phyloP scores from a whole-genome alignment of 164 flowering plant genomes.

The Vitis rotundifolia region DNA sequence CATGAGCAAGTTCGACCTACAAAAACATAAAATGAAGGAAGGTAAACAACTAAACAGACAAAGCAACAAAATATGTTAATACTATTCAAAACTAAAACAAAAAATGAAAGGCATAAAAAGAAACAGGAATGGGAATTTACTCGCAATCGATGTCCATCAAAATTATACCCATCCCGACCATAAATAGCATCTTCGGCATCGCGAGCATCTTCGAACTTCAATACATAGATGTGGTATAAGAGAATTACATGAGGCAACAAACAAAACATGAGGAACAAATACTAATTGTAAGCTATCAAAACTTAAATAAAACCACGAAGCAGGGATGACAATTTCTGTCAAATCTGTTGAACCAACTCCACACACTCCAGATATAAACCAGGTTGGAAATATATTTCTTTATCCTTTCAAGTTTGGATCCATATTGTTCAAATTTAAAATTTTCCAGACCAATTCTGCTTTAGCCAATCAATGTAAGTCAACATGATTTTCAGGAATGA shows the following conservation, averaged over 20 bases:
- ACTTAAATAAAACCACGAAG: no score
- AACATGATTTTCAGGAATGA: no score
- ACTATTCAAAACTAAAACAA: not conserved
- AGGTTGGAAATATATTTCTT: no score
- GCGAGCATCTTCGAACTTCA: constrained; percentile 67
- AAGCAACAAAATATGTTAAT: not conserved
- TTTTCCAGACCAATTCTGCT: no score
- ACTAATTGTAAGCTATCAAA: not conserved
- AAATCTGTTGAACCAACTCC: no score
- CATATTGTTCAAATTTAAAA: no score
- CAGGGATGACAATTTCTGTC: no score
- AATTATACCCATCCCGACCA: constrained; percentile 68
- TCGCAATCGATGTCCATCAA: constrained; percentile 66
- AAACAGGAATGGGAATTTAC: constrained; percentile 27
- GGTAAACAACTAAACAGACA: not conserved
- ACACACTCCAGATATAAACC: no score
- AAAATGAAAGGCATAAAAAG: not conserved
- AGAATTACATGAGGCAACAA: not conserved
- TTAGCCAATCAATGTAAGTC: no score
- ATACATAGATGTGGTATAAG: not conserved
- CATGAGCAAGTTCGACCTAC: constrained; percentile 78
- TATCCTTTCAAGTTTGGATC: no score
- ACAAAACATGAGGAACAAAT: not conserved
- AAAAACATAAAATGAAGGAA: not conserved
- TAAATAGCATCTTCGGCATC: constrained; percentile 80